A percentile compares a stretch with the other conserved stretches of the same genome.
Conservation (phyloP, 2,329 filamentous ascomycete genomes). For the Sporothrix inflata region DNA sequence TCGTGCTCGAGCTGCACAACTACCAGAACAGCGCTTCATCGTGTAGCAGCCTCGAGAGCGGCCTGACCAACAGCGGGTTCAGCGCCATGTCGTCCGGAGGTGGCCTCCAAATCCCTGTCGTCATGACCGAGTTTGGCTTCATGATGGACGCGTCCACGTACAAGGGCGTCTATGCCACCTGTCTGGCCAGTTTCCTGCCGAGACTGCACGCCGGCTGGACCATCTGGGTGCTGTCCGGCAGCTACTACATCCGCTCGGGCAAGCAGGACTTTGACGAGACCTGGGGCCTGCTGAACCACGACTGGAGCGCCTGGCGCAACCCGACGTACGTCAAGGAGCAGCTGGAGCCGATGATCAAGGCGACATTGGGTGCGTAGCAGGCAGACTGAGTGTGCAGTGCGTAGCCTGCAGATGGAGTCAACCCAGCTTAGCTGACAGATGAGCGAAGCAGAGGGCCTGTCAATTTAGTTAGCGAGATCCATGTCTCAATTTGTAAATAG, state of each 20-base stretch:
- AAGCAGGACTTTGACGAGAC: slow-evolving; percentile 59
- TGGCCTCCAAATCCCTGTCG: slow-evolving; percentile 50
- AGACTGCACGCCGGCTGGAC: slow-evolving; percentile 57
- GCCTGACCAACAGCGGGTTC: slow-evolving; percentile 57
- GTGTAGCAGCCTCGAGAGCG: slow-evolving; percentile 52
- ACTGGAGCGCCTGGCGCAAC: slow-evolving; percentile 58
- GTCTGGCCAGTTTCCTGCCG: slow-evolving; percentile 54
- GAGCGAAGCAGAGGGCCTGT: not conserved
- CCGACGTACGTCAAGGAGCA: slow-evolving; percentile 48
- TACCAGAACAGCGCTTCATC: slow-evolving; percentile 56
- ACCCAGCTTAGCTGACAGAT: slow-evolving; percentile 25
- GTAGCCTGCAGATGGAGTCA: not conserved
- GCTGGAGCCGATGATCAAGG: slow-evolving; percentile 47
- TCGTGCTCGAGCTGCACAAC: slow-evolving; percentile 65
- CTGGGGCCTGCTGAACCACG: slow-evolving; percentile 59
- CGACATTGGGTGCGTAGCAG: slow-evolving; percentile 35
- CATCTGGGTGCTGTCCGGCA: slow-evolving; percentile 61
- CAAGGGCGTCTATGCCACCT: slow-evolving; percentile 54
- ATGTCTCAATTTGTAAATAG: not conserved
- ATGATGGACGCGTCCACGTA: slow-evolving; percentile 52
- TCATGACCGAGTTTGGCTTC: slow-evolving; percentile 61
- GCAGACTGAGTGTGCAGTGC: too few species aligned
- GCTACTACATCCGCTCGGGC: slow-evolving; percentile 60
- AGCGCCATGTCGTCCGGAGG: slow-evolving; percentile 50
- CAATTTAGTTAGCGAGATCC: not conserved